Base-by-base conservation (phyloP, 2,329 filamentous ascomycete genomes). In the Aspergillus quadricinctus region DNA sequence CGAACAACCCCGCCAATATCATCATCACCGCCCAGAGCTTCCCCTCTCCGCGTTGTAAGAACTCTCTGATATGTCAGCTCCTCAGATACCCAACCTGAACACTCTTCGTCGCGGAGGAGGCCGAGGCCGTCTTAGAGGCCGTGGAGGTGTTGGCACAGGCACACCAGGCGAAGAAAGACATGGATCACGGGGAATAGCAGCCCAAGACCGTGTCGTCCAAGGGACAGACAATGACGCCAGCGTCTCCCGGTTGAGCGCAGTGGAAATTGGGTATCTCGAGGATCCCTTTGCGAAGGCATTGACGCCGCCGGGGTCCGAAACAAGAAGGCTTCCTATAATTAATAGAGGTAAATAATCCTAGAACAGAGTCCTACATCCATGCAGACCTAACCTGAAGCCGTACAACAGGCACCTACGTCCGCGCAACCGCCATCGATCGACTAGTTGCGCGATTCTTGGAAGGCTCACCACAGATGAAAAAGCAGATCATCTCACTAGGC, bases 151-250 rank as follows among this genome's bases (percentile, higher is more conserved):
- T 35, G 52, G 55, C 25, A 46, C 57, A 50, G 52, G 58, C 51
- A 21, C 52, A 19, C 58, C 65, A 4, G 57, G 57, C 28, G 62
- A 66, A 43, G 57, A 61, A n/a, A 53, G 56, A 9, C 64, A 69
- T 53, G 68, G 72, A 52, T 65, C 71, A 48, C 63, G 66, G 25
- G 69, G 73, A 55, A 65, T 66, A 9, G 70, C 71, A 17, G 51
- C 52, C 50, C 86, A 87, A 64, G 92, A 97, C 74, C 79, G 81
- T 57, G 83, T 88, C 43, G 87, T 99, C 56, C 93, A 96, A 73
- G 86, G 87, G 61, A 99, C 94, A 3, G 94, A 99, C 74, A 87
- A 87, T 58, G 94, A 99, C 77, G 94, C 94, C 27, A 90, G 90
- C 57, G 85, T 91, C 45, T 96, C 92, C 29, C 85, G 94, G 37